A percentile compares a stretch with the other conserved stretches of the same genome.
Evolutionary conservation across 148 eudicot species (phyloP).

Genomic region (Rhododendron ovatum): DNA sequence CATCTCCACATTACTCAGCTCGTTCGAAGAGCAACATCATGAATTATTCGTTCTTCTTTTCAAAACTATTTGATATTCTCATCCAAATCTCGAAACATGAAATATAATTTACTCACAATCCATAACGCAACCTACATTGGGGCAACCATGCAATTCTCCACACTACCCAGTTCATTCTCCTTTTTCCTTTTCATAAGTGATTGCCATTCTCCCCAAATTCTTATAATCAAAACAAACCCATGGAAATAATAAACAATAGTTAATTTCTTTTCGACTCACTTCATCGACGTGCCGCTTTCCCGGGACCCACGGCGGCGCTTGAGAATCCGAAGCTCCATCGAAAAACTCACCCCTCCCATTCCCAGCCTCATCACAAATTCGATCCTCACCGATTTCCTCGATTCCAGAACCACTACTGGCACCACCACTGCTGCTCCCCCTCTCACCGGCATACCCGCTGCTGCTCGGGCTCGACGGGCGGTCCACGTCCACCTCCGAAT

Average conservation of each 20-base stretch:
- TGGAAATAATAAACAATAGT: not conserved
- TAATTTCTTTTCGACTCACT: constrained; percentile 32
- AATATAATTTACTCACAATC: not conserved
- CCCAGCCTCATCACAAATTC: constrained; percentile 23
- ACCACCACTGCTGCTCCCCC: constrained; percentile 57
- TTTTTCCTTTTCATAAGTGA: not conserved
- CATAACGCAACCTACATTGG: not conserved
- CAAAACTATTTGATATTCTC: not conserved
- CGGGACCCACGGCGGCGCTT: constrained; percentile 39
- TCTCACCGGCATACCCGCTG: constrained; percentile 85
- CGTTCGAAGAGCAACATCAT: not conserved
- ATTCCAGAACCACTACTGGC: constrained; percentile 40
- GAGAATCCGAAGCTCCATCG: constrained; percentile 31
- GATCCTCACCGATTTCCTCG: constrained; percentile 43
- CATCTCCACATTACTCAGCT: not conserved
- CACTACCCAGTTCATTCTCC: not conserved
- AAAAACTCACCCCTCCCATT: constrained; percentile 23
- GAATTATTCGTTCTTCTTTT: not conserved
- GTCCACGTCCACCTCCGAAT: constrained; percentile 46
- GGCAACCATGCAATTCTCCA: not conserved
- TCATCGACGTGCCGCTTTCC: constrained; percentile 81
- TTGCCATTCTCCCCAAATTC: not conserved
- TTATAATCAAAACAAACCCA: not conserved
- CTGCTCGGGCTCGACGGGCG: constrained; percentile 58
- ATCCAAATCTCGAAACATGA: not conserved